These are phyloP conservation scores for Botryosphaeria dothidea DNA, from an alignment of 2,329 filamentous ascomycete genomes.

Conservation along the genomic window DNA sequence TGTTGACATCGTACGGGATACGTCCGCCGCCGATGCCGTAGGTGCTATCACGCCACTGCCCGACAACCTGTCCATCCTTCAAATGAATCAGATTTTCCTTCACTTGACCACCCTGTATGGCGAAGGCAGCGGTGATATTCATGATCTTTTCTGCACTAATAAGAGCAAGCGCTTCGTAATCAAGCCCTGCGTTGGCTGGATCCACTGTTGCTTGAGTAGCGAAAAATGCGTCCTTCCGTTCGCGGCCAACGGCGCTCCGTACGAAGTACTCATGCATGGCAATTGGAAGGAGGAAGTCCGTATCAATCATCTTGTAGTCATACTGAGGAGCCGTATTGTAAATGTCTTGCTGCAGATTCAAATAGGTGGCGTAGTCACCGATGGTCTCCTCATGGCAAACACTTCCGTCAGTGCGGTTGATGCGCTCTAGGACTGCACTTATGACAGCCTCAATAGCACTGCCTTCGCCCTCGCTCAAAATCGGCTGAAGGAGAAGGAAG, in stretches of 20 bases:
- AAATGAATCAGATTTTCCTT: slow-evolving; percentile 60
- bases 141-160: slow-evolving; percentile 61
- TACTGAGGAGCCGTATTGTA: slow-evolving; percentile 55
- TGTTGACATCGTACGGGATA: slow-evolving; percentile 68
- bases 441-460: slow-evolving; percentile 64
- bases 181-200: slow-evolving; percentile 53
- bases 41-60: slow-evolving; percentile 64
- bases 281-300: slow-evolving; percentile 62
- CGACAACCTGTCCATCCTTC: slow-evolving; percentile 55
- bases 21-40: slow-evolving; percentile 62
- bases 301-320: slow-evolving; percentile 64
- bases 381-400: slow-evolving; percentile 67
- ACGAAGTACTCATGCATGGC: slow-evolving; percentile 62
- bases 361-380: slow-evolving; percentile 64
- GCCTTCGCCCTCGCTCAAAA: slow-evolving; percentile 57
- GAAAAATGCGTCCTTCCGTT: slow-evolving; percentile 40
- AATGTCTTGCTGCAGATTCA: slow-evolving; percentile 57
- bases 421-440: slow-evolving; percentile 59
- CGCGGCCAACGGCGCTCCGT: slow-evolving; percentile 44
- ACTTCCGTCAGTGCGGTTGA: slow-evolving; percentile 61
- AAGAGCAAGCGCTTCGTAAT: slow-evolving; percentile 54
- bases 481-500: slow-evolving; percentile 57
- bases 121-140: slow-evolving; percentile 56
- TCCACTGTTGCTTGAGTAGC: slow-evolving; percentile 51
- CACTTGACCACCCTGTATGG: slow-evolving; percentile 46